Evolutionary conservation across 148 eudicot species (phyloP).

Genomic region (Fagopyrum esculentum): DNA sequence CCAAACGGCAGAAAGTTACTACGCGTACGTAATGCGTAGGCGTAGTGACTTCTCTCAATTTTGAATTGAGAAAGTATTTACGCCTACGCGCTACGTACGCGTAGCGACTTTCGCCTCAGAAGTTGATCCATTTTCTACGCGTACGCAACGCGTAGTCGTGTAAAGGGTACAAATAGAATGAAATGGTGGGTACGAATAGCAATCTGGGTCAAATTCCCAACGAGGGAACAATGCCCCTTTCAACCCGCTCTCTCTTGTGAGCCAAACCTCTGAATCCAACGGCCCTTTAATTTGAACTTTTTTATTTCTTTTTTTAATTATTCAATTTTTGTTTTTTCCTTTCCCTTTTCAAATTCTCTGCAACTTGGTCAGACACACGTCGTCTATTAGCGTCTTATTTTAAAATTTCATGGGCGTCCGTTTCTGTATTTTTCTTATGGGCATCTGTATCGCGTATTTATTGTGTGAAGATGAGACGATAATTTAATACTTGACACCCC

Average conservation of each 20-base stretch:
- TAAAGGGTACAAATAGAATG: no score
- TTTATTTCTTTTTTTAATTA: background rate
- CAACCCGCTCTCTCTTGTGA: constrained; percentile 1
- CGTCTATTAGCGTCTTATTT: constrained; percentile 1
- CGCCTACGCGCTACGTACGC: no score
- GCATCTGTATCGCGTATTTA: constrained; percentile 9
- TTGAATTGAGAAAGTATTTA: no score
- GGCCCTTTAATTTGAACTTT: constrained; percentile 11
- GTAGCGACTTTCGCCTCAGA: no score
- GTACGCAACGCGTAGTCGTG: no score
- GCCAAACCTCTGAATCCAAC: background rate
- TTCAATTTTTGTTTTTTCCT: background rate
- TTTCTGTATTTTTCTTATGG: background rate
- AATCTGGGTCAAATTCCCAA: constrained; percentile 10
- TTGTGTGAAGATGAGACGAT: constrained; percentile 7
- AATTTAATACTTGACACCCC: background rate
- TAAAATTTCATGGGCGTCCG: background rate
- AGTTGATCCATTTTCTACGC: no score
- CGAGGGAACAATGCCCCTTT: constrained; percentile 5
- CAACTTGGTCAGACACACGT: background rate
- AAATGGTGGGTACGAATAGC: no score
- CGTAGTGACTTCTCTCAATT: no score
- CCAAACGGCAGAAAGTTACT: no score
- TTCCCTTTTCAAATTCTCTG: background rate
- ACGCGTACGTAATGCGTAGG: no score